Conservation (phyloP, 2,329 filamentous ascomycete species). For the Phoma herbarum region DNA sequence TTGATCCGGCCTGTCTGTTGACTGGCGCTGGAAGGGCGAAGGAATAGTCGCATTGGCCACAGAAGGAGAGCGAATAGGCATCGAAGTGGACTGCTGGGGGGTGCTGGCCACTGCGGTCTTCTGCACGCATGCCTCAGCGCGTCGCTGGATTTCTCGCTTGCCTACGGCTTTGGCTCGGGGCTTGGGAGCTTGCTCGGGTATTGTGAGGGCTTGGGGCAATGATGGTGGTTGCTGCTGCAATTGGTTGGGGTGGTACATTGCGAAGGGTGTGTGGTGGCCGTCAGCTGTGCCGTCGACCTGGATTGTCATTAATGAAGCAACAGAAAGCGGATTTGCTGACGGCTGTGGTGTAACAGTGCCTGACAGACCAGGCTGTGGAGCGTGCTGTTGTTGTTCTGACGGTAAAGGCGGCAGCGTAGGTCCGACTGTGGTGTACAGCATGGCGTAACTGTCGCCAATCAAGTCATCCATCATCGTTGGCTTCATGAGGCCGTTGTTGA, state of each 20-base stretch:
- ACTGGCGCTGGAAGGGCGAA: conserved; percentile 26
- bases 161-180: conserved; percentile 66
- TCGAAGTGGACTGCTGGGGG: conserved; percentile 41
- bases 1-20: conserved; percentile 32
- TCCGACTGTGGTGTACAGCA: conserved; percentile 74
- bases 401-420: conserved; percentile 62
- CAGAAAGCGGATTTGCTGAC: conserved; percentile 33
- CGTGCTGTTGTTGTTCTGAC: conserved; percentile 52
- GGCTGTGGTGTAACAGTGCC: conserved; percentile 15
- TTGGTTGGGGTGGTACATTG: conserved; percentile 39
- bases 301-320: conserved; percentile 45
- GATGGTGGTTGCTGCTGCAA: conserved; percentile 28
- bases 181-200: conserved; percentile 33
- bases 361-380: conserved; percentile 17
- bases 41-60: conserved; percentile 28
- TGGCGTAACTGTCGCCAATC: conserved; percentile 88
- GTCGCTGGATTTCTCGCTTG: conserved; percentile 65
- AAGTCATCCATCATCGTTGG: conserved; percentile 86
- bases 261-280: conserved; percentile 34
- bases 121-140: conserved; percentile 65
- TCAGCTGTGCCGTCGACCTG: conserved; percentile 43
- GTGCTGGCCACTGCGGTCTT: conserved; percentile 46
- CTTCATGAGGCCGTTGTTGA: conserved; percentile 91
- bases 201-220: conserved; percentile 26
- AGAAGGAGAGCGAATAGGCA: conserved; percentile 48